Base-by-base conservation (phyloP, 148 eudicot species). In the Beta vulgaris region DNA sequence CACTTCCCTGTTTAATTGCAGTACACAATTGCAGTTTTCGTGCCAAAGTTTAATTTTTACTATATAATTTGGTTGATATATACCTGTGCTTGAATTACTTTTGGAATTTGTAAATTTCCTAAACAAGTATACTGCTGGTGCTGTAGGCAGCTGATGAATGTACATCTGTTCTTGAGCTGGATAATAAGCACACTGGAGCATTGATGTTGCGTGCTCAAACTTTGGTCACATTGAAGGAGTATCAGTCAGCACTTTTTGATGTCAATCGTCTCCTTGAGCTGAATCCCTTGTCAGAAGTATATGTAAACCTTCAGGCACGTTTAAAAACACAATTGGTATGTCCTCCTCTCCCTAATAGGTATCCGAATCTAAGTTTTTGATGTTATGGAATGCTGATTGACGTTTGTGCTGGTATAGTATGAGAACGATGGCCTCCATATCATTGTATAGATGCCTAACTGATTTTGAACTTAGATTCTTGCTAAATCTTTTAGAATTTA, bases 171-270 rank as follows among this genome's bases (percentile, higher is more conserved):
- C 95, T 94, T 72, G 95, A 91, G 90, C 91, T 94, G 62, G 97
- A 94, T 83, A 72, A 84, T 62, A 84, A 88, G 26, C 98, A 94
- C 86, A 90, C 95, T 26, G 97, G 97, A 77, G 98, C 98, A 43
- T 74, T 91, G 62, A 91, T 94, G 98, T 77, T 94, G 86, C 95
- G 97, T 32, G 97, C 98, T 75, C 98, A 94, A 80, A 94, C 95
- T 74, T 82, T 94, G 64, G 95, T 94, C 76, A 91, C 97, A 43
- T 87, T 94, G 34, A 90, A 91, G 82, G 90, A 94, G 85, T 94
- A 91, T 77, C 89, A 90, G 19, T 90, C 86, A 2, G 98, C 98
- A 66, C 86, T 94, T 18, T 94, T 91, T 75, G 97, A 94, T 90
- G 98, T 91, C 82, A 94, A 85, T 72, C 84, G 93, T 61, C 93